Evolutionary conservation across 495 filamentous ascomycete species (phyloP), one percentile per base, ranked within the genome.

Genomic region (Aspergillus steynii): DNA sequence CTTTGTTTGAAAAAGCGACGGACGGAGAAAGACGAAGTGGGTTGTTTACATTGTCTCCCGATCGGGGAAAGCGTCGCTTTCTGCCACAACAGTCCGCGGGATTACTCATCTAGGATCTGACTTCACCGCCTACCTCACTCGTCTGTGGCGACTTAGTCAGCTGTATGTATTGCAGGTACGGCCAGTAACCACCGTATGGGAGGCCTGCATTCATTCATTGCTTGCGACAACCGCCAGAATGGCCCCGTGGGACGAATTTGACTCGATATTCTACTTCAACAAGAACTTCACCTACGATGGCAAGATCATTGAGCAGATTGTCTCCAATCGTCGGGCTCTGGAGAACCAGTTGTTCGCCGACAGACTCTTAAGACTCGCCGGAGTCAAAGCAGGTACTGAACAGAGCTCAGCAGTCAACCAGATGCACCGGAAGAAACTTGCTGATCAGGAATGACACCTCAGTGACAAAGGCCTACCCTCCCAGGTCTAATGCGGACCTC

Each of bases 341-440:
- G 84, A 86, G 58, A 86, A 87, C 62, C 77, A 83, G 52, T 81
- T 93, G 48, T 92, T 93, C 70, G 85, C 91, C 64, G 90, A 94
- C 70, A 83, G 84, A 53, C 81, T 93, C 34, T 76, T 93, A 50
- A 84, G 82, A 55, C 77, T 87, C n/a, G 76, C 91, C n/a, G 83
- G 86, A 32, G 80, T 94, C 61, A 85, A 82, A 69, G 80, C 84
- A 77, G 82, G 90, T 91, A 77, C 55, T 29, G 48, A 54, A 26
- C 50, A 32, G 14, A 31, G 42, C 31, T 12, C 62, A 59, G 20
- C 20, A 20, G 20, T 50, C n/a, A 42, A 29, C 15, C n/a, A 7
- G 29, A 8, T 52, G 7, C 27, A 50, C 48, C 54, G 15, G 12
- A 31, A 45, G 0, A 48, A 15, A 10, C 27, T 31, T 15, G 9